Percentiles rank a stretch among this genome's conserved stretches.
phyloP scores from a whole-genome alignment of 225 moss, liverwort and hornwort species.

The Physcomitrium patens region DNA sequence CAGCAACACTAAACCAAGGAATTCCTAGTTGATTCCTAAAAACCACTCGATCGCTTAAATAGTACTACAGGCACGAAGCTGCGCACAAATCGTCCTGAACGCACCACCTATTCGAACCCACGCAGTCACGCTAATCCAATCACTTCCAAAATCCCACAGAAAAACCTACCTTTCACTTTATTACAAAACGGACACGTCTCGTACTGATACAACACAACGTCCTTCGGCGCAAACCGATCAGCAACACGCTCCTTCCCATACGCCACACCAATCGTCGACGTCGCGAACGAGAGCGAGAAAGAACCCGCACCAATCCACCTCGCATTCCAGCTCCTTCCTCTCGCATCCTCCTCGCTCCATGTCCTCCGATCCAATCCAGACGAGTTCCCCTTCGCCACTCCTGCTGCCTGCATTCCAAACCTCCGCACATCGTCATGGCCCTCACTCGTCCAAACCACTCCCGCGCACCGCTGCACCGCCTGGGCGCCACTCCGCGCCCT shows the following conservation, averaged over 20 bases:
- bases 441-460: not conserved
- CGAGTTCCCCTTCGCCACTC: too few relatives aligned
- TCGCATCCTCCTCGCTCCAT: not conserved
- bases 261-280: constrained; percentile 43
- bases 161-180: constrained; percentile 83
- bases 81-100: not conserved
- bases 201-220: constrained; percentile 70
- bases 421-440: not conserved
- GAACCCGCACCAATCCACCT: constrained; percentile 49
- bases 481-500: not conserved
- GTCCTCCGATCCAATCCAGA: not conserved
- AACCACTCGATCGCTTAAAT: not conserved
- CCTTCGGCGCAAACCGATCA: constrained; percentile 48
- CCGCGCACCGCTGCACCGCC: not conserved
- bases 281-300: constrained; percentile 56
- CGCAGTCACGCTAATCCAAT: not conserved
- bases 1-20: not conserved
- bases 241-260: constrained; percentile 53
- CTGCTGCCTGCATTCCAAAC: too few relatives aligned
- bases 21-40: not conserved
- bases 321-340: not conserved
- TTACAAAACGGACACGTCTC: constrained; percentile 75
- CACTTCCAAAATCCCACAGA: not conserved
- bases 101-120: constrained; percentile 7
- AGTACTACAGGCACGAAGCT: not conserved